phyloP scores from a whole-genome alignment of 1,139 yeast genomes.

The Taphrina flavorubra region DNA sequence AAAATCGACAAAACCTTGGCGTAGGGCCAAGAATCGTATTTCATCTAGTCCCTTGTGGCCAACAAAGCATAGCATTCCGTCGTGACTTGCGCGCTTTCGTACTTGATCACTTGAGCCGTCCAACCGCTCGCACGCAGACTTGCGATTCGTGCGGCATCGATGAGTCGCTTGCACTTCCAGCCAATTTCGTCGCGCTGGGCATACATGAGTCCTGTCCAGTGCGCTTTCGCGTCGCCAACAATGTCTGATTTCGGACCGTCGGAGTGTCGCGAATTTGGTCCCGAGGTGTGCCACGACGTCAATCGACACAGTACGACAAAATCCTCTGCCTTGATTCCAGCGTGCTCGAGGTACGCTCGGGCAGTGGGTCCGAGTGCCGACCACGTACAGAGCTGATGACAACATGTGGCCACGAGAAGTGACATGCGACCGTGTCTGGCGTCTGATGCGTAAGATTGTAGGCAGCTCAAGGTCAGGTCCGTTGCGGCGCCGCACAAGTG shows the following conservation, averaged over 20 bases:
- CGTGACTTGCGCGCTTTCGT: slow-evolving; percentile 2
- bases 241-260: background rate
- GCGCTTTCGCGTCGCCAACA: background rate
- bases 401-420: slow-evolving; percentile 18
- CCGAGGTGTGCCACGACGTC: slow-evolving; percentile 17
- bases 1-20: too few relatives aligned
- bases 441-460: background rate
- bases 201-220: slow-evolving; percentile 14
- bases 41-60: slow-evolving; percentile 6
- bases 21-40: background rate
- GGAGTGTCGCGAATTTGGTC: background rate
- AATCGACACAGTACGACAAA: slow-evolving; percentile 2
- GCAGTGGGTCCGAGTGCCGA: background rate
- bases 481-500: slow-evolving; percentile 31
- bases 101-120: slow-evolving; percentile 6
- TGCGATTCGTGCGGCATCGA: slow-evolving; percentile 13
- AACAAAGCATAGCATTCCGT: slow-evolving; percentile 13
- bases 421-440: background rate
- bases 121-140: slow-evolving; percentile 1
- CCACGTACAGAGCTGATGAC: slow-evolving; percentile 24
- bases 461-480: slow-evolving; percentile 20
- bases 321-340: background rate
- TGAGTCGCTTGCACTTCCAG: slow-evolving; percentile 12
- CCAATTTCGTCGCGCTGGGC: slow-evolving; percentile 1
- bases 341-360: background rate